Conservation (phyloP, 768 basidiomycete species). For the Suillus decipiens region DNA sequence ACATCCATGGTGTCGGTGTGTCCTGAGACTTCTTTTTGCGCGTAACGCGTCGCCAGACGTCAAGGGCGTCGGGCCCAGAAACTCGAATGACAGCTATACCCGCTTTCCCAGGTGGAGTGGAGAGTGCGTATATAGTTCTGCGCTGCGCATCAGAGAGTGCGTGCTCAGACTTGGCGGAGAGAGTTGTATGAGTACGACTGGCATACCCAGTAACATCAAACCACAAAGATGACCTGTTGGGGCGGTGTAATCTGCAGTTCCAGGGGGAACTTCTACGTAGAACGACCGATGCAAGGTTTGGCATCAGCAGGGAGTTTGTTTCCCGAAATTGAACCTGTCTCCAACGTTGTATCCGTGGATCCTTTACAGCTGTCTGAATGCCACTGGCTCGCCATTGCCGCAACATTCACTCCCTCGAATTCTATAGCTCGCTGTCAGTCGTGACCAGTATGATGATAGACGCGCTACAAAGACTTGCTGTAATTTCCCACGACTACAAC, state of each 20-base stretch:
- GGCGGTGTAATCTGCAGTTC: constrained; percentile 14
- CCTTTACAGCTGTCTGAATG: constrained; percentile 12
- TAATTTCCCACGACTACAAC: constrained; percentile 7
- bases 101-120: constrained; percentile 83
- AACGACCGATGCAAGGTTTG: constrained; percentile 19
- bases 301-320: constrained; percentile 5
- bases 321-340: constrained; percentile 3
- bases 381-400: constrained; percentile 21
- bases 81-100: constrained; percentile 83
- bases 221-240: neutral
- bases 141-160: constrained; percentile 53
- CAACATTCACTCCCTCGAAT: constrained; percentile 18
- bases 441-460: neutral
- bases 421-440: constrained; percentile 1
- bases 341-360: neutral
- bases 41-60: constrained; percentile 66
- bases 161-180: constrained; percentile 12
- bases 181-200: constrained; percentile 1
- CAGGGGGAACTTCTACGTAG: constrained; percentile 29
- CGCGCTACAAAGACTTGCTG: neutral
- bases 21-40: constrained; percentile 23
- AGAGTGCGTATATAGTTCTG: constrained; percentile 84
- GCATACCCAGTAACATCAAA: neutral
- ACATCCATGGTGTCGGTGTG: constrained; percentile 59
- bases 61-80: constrained; percentile 71